Evolutionary conservation across 2,329 filamentous ascomycete genomes (phyloP).

Genomic region (Fusarium sp.): DNA sequence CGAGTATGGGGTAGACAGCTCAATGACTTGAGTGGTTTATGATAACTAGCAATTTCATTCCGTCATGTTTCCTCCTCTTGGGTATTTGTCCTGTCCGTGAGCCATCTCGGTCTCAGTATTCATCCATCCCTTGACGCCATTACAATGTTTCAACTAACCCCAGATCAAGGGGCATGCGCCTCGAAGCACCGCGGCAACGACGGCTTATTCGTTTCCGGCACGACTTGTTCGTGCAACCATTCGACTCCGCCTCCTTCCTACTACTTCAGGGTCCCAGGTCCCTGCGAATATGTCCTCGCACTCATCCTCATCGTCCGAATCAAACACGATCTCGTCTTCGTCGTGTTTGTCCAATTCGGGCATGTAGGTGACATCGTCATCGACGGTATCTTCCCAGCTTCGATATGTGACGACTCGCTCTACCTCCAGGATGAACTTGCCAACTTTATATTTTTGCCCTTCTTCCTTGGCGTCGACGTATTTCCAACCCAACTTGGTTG

Average conservation of each 20-base stretch:
- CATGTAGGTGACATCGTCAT: constrained; percentile 12
- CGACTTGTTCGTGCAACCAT: constrained; percentile 48
- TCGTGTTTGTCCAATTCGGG: constrained; percentile 19
- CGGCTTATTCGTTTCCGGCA: constrained; percentile 21
- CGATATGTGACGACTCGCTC: constrained; percentile 65
- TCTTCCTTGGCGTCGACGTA: constrained; percentile 72
- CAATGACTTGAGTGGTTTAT: neutral
- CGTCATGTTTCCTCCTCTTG: constrained; percentile 16
- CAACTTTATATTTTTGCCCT: constrained; percentile 74
- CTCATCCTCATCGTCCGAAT: constrained; percentile 74
- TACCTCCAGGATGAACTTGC: constrained; percentile 75
- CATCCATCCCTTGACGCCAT: constrained; percentile 38
- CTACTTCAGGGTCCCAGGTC: constrained; percentile 67
- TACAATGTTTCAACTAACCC: constrained; percentile 17
- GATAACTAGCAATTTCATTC: constrained; percentile 14
- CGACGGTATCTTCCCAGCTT: constrained; percentile 60
- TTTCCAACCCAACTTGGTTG: constrained; percentile 73
- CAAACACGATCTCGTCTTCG: constrained; percentile 61
- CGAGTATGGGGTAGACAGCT: constrained; percentile 8
- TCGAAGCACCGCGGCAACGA: constrained; percentile 12
- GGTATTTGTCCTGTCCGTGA: constrained; percentile 32
- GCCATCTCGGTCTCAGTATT: constrained; percentile 9
- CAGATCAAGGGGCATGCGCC: neutral
- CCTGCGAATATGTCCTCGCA: constrained; percentile 75
- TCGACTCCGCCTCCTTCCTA: constrained; percentile 58